Evolutionary conservation across 73 alveolate genomes (phyloP), one percentile per base, ranked within the genome.

Genomic region (Tetrahymena elliotti): DNA sequence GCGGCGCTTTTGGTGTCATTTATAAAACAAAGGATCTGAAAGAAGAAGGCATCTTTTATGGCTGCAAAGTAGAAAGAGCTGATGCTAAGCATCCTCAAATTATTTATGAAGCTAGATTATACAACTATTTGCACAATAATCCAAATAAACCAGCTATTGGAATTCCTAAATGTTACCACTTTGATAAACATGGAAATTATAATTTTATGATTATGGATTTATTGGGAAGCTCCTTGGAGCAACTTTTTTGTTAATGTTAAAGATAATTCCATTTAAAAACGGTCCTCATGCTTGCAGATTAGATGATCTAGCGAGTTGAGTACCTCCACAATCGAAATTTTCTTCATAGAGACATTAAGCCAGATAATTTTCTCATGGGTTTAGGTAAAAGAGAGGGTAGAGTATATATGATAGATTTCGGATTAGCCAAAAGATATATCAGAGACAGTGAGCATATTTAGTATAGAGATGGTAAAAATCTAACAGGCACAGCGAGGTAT

Each of bases 1-100:
- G 95, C 39, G 99, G 99, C 24, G 98, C 99, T n/a, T 98, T 98
- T 95, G 99, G 99, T 84, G 99, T 97, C 88, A 97, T 98, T 92
- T 98, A 98, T 93, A 52, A 93, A n/a, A 99, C 97, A 9, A 92
- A 13, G 34, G 93, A 88, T 52, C 47, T 52, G 24, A 94, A 94
- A 53, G 96, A 94, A 16, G 96, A 94, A 38, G 94, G 94, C 22
- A 16, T n/a, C 3, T 40, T 27, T 33, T 98, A 95, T 35, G 99
- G 99, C 6, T 94, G 97, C 93, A 98, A 98, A 94, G 95, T 97
- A 0, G 98, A 95, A 84, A 96, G 95, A 52, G 53, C 94, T 38
- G 97, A 96, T 54, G 84, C 98, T 10, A 96, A 96, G 92, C 95
- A 92, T 92, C 98, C 98, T 36, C 93, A 96, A 92, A 24, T 96